A percentile compares a stretch with the other conserved stretches of the same genome.
Conservation (phyloP, 164 flowering plant genomes). For the Platanus orientalis region DNA sequence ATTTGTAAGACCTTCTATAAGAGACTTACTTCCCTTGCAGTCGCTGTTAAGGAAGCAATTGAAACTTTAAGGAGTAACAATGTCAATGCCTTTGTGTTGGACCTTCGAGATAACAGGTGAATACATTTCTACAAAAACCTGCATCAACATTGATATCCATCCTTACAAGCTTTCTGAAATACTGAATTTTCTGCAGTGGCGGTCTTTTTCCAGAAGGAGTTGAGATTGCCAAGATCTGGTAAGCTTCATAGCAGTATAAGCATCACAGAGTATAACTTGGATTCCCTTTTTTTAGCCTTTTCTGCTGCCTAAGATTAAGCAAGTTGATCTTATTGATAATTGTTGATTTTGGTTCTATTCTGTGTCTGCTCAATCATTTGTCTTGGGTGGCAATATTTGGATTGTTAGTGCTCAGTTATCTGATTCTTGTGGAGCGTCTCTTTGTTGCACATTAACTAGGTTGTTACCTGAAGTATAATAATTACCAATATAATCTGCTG, state of each 20-base stretch:
- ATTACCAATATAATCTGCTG: not conserved
- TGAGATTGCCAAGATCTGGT: constrained; percentile 97
- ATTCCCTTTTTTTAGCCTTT: too few species aligned
- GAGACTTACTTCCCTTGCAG: constrained; percentile 30
- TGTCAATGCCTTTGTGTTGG: constrained; percentile 87
- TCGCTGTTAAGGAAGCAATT: constrained; percentile 88
- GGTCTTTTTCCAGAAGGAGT: constrained; percentile 99
- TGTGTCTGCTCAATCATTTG: too few species aligned
- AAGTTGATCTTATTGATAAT: too few species aligned
- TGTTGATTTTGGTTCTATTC: too few species aligned
- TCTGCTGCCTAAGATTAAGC: too few species aligned
- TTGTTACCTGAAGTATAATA: not conserved
- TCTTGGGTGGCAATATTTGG: too few species aligned
- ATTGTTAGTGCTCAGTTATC: too few species aligned
- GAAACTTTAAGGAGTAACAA: constrained; percentile 61
- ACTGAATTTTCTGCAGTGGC: constrained; percentile 69
- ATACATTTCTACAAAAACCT: constrained; percentile 12
- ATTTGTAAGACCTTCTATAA: constrained; percentile 1
- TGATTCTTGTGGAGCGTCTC: not conserved
- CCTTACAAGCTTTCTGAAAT: constrained; percentile 28
- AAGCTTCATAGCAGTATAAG: constrained; percentile 19
- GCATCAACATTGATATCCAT: constrained; percentile 6
- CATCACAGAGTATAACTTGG: too few species aligned
- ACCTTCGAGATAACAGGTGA: constrained; percentile 98
- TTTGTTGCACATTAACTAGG: not conserved